These are phyloP conservation scores for Pilatotrama ljubarskyi DNA, from an alignment of 768 basidiomycete species.

Conservation along the genomic window DNA sequence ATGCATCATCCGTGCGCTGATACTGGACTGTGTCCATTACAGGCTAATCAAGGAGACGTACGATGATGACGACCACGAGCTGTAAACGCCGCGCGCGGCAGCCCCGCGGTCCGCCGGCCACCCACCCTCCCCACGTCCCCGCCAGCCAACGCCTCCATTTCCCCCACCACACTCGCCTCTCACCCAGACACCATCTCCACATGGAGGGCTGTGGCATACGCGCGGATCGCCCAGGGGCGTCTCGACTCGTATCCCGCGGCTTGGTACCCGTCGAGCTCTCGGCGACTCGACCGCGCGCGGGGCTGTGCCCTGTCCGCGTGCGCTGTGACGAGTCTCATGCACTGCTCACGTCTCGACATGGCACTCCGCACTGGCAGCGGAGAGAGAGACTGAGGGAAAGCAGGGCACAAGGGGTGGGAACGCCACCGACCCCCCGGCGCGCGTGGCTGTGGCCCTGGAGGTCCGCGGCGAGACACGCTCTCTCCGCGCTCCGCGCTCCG, in stretches of 20 bases:
- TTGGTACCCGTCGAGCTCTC: too few species aligned
- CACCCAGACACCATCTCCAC: background rate
- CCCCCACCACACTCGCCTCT: background rate
- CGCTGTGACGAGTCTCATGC: too few species aligned
- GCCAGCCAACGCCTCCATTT: background rate
- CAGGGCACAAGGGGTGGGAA: background rate
- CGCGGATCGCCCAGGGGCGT: too few species aligned
- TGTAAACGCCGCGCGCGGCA: constrained; percentile 39
- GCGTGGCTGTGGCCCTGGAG: background rate
- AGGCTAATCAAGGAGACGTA: constrained; percentile 92
- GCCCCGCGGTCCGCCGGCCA: constrained; percentile 9
- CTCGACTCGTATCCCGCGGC: too few species aligned
- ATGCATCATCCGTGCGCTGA: constrained; percentile 2
- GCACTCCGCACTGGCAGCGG: too few species aligned
- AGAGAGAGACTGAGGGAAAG: too few species aligned
- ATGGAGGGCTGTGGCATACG: background rate
- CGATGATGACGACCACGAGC: constrained; percentile 89
- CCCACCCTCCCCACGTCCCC: background rate
- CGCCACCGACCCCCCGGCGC: background rate
- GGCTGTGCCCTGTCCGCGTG: too few species aligned
- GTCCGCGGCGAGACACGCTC: too few species aligned
- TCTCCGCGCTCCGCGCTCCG: too few species aligned
- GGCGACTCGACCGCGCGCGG: too few species aligned
- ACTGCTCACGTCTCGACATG: too few species aligned
- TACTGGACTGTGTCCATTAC: constrained; percentile 17